Evolutionary conservation across 345 rosid species (phyloP).

Genomic region (Noccaea bulbosa): DNA sequence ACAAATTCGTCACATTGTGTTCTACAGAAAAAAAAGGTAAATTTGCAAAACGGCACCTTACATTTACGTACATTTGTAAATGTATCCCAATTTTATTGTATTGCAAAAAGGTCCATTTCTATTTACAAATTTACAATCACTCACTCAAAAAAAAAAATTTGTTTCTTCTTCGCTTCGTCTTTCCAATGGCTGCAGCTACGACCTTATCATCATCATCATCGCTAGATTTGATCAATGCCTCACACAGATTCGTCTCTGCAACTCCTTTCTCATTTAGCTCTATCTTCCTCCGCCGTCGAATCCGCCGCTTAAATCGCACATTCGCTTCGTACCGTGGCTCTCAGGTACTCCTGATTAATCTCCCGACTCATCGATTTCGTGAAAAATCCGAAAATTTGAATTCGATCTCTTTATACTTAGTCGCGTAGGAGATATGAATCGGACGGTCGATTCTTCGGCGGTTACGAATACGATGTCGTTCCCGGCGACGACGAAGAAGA

Average conservation of each 20-base stretch:
- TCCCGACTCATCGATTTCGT: background rate
- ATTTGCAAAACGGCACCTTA: constrained; percentile 12
- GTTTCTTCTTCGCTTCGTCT: background rate
- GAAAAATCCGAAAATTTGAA: background rate
- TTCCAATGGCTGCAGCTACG: constrained; percentile 42
- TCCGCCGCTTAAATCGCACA: constrained; percentile 27
- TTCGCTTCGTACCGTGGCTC: constrained; percentile 34
- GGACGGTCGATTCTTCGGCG: constrained; percentile 53
- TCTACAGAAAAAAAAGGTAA: background rate
- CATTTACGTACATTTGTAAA: fast-evolving
- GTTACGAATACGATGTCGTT: constrained; percentile 33
- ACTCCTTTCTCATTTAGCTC: constrained; percentile 17
- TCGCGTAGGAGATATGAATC: constrained; percentile 50
- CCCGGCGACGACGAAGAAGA: constrained; percentile 54
- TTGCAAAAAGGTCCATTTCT: background rate
- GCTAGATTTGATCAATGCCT: constrained; percentile 17
- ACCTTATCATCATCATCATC: constrained; percentile 43
- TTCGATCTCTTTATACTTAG: constrained; percentile 35
- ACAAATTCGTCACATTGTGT: background rate
- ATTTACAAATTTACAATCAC: constrained; percentile 7
- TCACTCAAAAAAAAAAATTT: background rate
- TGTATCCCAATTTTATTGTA: background rate
- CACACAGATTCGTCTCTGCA: constrained; percentile 6
- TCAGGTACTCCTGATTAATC: constrained; percentile 30
- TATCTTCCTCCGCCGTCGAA: constrained; percentile 14